Evolutionary conservation across 2,329 filamentous ascomycete genomes (phyloP), one percentile per base, ranked within the genome.

Genomic region (Ilyonectria sp.): DNA sequence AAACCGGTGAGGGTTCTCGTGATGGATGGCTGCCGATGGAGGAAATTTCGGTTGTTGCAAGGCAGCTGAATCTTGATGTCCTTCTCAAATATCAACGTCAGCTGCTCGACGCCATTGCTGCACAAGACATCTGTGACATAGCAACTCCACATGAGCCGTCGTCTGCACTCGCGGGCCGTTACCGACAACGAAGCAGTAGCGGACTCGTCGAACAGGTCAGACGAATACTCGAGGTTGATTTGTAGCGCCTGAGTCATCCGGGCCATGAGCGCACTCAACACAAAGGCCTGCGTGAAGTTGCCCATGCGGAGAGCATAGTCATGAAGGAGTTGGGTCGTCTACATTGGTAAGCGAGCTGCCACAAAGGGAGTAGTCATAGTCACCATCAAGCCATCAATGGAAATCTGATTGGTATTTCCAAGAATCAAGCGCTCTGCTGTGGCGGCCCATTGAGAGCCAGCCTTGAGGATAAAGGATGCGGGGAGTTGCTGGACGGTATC

Each of bases 131-230:
- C 71, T 15, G 66, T 68, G 9, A 71, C 58, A 52, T 71, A 73
- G 46, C 69, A 71, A 17, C 67, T 70, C 67, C 67, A 73, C 71
- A 73, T 73, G n/a, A 73, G 62, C 1, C 71, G 64, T 23, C 71
- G 50, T 6, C 69, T 58, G 19, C 57, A 70, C 54, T 73, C 71
- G 10, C 65, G 56, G 10, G 53, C 50, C 7, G 69, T 70, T 4
- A 37, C 50, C 2, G 64, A 57, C 7, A 65, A n/a, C 6, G 44
- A 33, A 15, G 29, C 43, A 7, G 43, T 49, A 10, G 54, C 44
- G n/a, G 58, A 54, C n/a, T 50, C 35, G 15, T 58, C 35, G n/a
- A 63, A 31, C 6, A 68, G n/a, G 21, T 71, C 63, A 5, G 67
- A 47, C 3, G 68, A 69, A 33, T 66, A 69, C 40, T 73, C 71